Base-by-base conservation (phyloP, 176 grass and related monocot species). In the Saccharum officinarum region DNA sequence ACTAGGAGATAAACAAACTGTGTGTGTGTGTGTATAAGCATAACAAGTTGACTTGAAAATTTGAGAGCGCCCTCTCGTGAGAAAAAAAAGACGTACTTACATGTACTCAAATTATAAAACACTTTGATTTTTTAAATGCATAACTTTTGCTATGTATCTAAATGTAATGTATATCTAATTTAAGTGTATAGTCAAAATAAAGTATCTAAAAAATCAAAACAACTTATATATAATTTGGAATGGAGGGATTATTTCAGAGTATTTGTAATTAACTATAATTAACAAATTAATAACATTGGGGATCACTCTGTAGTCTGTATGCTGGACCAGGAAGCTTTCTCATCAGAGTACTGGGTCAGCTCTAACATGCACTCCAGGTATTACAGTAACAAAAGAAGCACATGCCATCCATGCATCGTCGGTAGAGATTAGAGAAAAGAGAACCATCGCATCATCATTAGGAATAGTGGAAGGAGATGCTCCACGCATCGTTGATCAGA, bases 351-450 rank as follows among this genome's bases (percentile, higher is more conserved):
- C 31, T 39, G 20, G 64, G 45, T 81, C 79, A 60, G 65, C 85
- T 74, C 26, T 14, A 81, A 70, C 54, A 25, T 65, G 22, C 69
- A 74, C 41, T 13, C 55, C 33, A 41, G 62, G 7, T 31, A 72
- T 54, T 17, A 66, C 55, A 54, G 22, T 14, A 39, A 77, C 10
- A 55, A 81, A 75, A 75, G 36, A 16, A 13, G 41, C 30, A 17
- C 67, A 55, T 66, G 33, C 75, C 67, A 66, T 67, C 23, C 25
- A 66, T 78, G 42, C 63, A 60, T 61, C 62, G 34, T 71, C 30
- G 39, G 10, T 81, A 22, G 54, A 10, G 18, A 59, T n/a, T 22
- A 60, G 20, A 23, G 57, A 60, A 23, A n/a, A 26, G 4, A 40
- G 39, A 82, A 71, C 22, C 22, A 42, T 57, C 25, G 0, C 14